Evolutionary conservation across 1,284 basidiomycete genomes (phyloP), one percentile per base, ranked within the genome.

Genomic region (Fomitopsis betulina): DNA sequence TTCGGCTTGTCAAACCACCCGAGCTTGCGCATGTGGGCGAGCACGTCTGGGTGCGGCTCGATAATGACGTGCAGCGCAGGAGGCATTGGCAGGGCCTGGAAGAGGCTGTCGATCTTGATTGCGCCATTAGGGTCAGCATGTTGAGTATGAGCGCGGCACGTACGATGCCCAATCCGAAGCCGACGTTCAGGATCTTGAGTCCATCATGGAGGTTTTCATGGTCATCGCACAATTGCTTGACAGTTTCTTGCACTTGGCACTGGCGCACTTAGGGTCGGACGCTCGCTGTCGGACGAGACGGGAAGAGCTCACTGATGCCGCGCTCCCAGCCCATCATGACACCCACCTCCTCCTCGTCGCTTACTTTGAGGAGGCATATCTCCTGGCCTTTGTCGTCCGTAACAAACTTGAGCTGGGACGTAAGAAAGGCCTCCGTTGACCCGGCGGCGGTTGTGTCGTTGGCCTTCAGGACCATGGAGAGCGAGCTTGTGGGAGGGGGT

Each of bases 321-420:
- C 77, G 76, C 71, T 96, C 94, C 94, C 94, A 96, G 1, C 93
- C 93, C 94, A 97, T 97, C 95, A 97, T 97, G 9, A 98, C 94
- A 6, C 88, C 88, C 0, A 94, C 83, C 71, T 89, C 83, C 45
- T 85, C 86, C 54, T 81, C 80, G 59, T 85, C 84, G 21, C 85
- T 87, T 37, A 87, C 81, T 60, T 85, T 80, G 51, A 96, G 75
- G 25, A 91, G 73, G 64, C 92, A 94, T 27, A 94, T 83, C 59
- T 94, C 89, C 69, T 94, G 91, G 0, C 92, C 94, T 38, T 85
- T 73, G 33, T 81, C 77, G 67, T 96, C 94, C 39, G 72, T 79
- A 15, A 81, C 83, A 72, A 89, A 99, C 25, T 79, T 76, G 21
- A 99, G 75, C 54, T 77, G 79, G 3, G 91, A 91, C 1, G 78